Conservation (phyloP, 2,329 filamentous ascomycete species). For the Alternaria novae-zelandiae region DNA sequence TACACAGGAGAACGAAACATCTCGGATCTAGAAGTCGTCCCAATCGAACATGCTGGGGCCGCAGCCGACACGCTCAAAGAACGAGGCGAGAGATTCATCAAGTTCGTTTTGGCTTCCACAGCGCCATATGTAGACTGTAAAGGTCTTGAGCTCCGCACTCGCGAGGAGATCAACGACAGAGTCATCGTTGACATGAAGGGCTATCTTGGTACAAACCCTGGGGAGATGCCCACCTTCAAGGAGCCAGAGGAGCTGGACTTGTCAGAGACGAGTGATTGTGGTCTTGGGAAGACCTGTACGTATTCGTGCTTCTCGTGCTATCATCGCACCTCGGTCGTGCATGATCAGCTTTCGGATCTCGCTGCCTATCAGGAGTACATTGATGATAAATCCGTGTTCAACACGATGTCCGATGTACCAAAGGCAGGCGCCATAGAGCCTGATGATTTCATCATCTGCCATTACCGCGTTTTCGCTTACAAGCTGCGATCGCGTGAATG, state of each 20-base stretch:
- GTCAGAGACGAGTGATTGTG: background rate
- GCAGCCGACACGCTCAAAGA: no score
- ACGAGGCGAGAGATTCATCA: background rate
- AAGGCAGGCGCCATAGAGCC: no score
- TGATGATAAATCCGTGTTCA: background rate
- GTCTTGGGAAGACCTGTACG: accelerated
- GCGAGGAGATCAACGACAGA: background rate
- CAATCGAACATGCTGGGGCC: no score
- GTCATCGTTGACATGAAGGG: background rate
- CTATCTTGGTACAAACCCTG: background rate
- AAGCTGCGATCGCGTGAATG: background rate
- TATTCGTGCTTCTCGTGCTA: background rate
- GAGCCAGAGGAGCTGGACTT: background rate
- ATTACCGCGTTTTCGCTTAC: background rate
- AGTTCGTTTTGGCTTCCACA: accelerated
- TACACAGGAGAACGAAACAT: no score
- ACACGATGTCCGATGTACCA: no score
- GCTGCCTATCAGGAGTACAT: background rate
- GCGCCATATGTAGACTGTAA: background rate
- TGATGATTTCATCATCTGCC: background rate
- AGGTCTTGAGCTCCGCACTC: background rate
- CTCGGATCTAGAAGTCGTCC: no score
- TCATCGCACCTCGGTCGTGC: background rate
- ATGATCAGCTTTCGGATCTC: background rate
- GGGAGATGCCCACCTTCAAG: accelerated